Evolutionary conservation across 2,329 filamentous ascomycete species (phyloP), one percentile per base, ranked within the genome.

Genomic region (Phaeosphaeria sp.): DNA sequence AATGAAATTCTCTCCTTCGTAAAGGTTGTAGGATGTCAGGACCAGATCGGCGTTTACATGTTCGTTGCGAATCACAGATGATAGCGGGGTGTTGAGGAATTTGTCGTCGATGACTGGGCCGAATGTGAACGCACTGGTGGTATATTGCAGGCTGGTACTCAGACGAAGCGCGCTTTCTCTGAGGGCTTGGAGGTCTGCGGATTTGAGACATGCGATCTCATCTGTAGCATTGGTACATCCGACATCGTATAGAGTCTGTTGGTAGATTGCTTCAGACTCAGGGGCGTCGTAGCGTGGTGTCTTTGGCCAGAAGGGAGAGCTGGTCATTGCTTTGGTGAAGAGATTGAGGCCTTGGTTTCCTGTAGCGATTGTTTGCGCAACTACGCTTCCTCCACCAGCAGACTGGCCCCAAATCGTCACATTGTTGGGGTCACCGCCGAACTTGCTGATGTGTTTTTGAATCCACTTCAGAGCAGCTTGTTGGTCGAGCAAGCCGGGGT

Each of bases 1-100:
- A 21, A 87, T 77, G 64, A 89, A 89, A 60, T 85, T 86, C 68
- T 88, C 82, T 21, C 87, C 86, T 72, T 89, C 87, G 66, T 87
- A 83, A 0, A 83, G 80, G 68, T 89, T 89, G 70, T 88, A 88
- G 78, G 83, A 84, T n/a, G 80, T 79, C 60, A 83, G 84, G 0
- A 81, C 79, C 9, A 75, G 69, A 1, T 83, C 78, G 2, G 80
- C 79, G 52, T 84, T 81, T 9, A 86, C 72, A 3, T 62, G 50
- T 0, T 75, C 72, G 3, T 66, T 70, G 0, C 64, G 60, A 0
- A 82, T 75, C 0, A 80, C 81, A 1, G 78, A 62, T 2, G 80
- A 84, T 1, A 89, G 75, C 18, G 77, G 76, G 54, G 78, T 70
- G 1, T 66, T 75, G 46, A 89, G 73, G 64, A 89, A 88, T 0